Percentiles rank a stretch among this genome's conserved stretches.
Conservation (phyloP, 192 early-diverging fungal genomes). For the Gryganskiella cystojenkinii region DNA sequence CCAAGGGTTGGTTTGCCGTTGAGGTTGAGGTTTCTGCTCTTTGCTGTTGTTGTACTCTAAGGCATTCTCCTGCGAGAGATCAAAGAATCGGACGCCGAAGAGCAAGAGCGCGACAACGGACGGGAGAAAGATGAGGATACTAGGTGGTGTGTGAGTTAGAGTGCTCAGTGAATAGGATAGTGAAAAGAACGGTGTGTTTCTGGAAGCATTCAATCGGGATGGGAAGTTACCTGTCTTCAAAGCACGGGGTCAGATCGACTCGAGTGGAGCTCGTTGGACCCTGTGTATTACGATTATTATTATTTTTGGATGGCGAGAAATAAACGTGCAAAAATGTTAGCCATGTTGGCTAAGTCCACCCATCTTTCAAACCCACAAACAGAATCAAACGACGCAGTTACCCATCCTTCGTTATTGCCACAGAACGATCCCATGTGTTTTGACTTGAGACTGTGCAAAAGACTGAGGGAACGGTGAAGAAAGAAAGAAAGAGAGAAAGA, state of each 20-base stretch:
- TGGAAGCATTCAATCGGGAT: not conserved
- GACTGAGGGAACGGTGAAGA: not conserved
- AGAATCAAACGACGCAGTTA: not conserved
- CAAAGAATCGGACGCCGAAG: too few species aligned
- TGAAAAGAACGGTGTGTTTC: not conserved
- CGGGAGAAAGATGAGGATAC: too few species aligned
- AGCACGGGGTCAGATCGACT: not conserved
- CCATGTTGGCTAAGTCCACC: too few species aligned
- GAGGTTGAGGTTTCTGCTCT: not conserved
- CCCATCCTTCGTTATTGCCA: constrained; percentile 9
- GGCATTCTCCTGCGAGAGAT: not conserved
- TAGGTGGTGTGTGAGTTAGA: not conserved
- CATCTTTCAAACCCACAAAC: too few species aligned
- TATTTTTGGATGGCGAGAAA: not conserved
- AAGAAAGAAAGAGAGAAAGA: not conserved
- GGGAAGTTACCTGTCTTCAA: not conserved
- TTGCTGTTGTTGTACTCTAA: too few species aligned
- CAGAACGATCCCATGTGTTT: not conserved
- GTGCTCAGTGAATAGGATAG: not conserved
- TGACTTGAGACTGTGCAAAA: not conserved
- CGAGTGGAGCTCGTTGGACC: constrained; percentile 1
- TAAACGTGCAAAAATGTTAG: too few species aligned
- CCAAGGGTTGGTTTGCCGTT: not conserved
- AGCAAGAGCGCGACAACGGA: too few species aligned
- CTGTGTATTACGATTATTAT: not conserved